Evolutionary conservation across 1,139 yeast species (phyloP), one percentile per base, ranked within the genome.

Genomic region (Sugiyamaella castrensis): DNA sequence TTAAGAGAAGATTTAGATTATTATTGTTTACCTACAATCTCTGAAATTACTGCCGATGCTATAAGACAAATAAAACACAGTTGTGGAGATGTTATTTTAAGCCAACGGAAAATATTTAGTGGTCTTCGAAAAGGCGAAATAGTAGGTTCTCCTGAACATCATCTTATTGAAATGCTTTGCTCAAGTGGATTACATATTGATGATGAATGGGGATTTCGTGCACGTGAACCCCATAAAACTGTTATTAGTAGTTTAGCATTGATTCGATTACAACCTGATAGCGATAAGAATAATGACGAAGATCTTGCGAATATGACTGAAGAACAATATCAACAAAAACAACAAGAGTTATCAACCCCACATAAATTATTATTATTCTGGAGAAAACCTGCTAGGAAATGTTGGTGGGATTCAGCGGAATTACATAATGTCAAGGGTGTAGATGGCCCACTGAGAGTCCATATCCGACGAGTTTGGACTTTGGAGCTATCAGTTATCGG

Each of bases 351-450:
- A 61, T 73, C 72, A 28, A 74, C 77, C 47, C 75, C 80, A 3
- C 87, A 92, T 32, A 92, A 94, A 65, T 75, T 94, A 48, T 74
- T 94, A 35, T 73, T 94, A 51, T 94, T 94, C 65, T 94, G 98
- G 98, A 78, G 96, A 55, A 92, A 92, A 64, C 99, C 99, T 0
- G 99, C 99, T 1, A 77, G 98, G 63, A 94, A 94, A 66, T 94
- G 99, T 70, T 94, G 99, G 99, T 94, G 99, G 99, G 84, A 85
- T 45, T 60, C 67, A 16, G 56, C 84, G 60, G 81, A 80, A 40
- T 71, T 74, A 41, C 72, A 81, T 16, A 77, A 76, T 6, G 71
- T 88, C 30, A 75, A 74, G 32, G 72, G 85, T 8, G 50, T 63
- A 8, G 59, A 57, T 6, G 66, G 62, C 11, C 64, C 67, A 8